Percentiles rank a stretch among this genome's conserved stretches.
Evolutionary conservation across 306 rosid genomes (phyloP).

Genomic region (Dalbergia oliveri): DNA sequence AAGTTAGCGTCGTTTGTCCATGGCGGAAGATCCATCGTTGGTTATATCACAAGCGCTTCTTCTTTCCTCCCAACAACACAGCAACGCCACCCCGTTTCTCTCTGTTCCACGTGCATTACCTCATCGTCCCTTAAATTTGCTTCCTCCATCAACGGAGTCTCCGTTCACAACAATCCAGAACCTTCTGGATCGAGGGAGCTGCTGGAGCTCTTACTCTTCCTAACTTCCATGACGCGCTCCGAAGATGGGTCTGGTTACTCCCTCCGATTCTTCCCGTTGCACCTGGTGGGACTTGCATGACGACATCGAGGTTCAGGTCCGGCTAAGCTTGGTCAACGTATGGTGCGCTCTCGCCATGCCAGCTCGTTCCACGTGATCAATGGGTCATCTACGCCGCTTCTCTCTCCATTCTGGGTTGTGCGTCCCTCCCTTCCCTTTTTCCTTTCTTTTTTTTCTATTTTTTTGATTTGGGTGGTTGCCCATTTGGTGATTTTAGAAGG

Average conservation of each 20-base stretch:
- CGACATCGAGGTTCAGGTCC: slow-evolving; percentile 54
- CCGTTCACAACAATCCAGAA: slow-evolving; percentile 52
- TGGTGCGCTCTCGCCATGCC: slow-evolving; percentile 77
- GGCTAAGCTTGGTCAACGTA: slow-evolving; percentile 79
- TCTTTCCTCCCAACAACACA: slow-evolving; percentile 21
- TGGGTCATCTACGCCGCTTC: slow-evolving; percentile 82
- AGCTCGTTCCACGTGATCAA: slow-evolving; percentile 76
- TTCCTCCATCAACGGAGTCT: slow-evolving; percentile 64
- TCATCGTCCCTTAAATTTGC: slow-evolving; percentile 55
- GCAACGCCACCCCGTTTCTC: slow-evolving; percentile 40
- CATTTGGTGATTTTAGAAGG: background rate
- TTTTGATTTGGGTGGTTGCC: background rate
- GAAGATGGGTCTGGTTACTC: slow-evolving; percentile 47
- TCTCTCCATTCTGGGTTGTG: slow-evolving; percentile 81
- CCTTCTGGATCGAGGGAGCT: slow-evolving; percentile 27
- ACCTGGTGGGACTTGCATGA: slow-evolving; percentile 83
- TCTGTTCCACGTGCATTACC: slow-evolving; percentile 44
- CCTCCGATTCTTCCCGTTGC: slow-evolving; percentile 74
- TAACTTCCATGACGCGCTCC: slow-evolving; percentile 40
- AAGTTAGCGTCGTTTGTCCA: no score
- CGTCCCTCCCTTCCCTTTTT: background rate
- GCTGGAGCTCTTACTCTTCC: slow-evolving; percentile 26
- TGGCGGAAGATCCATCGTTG: no score
- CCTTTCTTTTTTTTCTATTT: background rate
- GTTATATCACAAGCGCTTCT: background rate